These are phyloP conservation scores for Jackrogersella minutella DNA, from an alignment of 495 filamentous ascomycete species.

Conservation along the genomic window DNA sequence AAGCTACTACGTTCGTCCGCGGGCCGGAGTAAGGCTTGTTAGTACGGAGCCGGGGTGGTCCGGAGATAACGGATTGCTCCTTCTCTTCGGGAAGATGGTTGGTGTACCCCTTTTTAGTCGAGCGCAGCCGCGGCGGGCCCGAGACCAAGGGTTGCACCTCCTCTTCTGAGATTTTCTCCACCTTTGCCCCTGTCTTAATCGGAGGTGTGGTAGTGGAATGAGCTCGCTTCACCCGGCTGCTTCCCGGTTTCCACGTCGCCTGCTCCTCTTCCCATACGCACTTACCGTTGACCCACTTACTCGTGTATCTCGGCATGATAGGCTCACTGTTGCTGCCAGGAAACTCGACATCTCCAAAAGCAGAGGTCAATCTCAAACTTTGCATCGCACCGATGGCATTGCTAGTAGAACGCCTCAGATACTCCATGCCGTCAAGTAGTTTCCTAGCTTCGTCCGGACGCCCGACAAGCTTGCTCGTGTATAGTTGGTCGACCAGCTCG, in stretches of 20 bases:
- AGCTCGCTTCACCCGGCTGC: neutral
- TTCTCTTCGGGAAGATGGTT: constrained; percentile 9
- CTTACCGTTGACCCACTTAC: constrained; percentile 26
- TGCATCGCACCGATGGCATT: constrained; percentile 5
- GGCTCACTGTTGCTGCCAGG: neutral
- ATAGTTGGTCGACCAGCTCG: constrained; percentile 10
- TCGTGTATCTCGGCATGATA: neutral
- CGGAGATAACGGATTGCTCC: neutral
- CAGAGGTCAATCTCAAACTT: no score
- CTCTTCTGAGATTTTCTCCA: neutral
- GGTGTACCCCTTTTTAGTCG: constrained; percentile 29
- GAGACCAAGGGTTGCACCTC: neutral
- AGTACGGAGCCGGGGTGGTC: constrained; percentile 5
- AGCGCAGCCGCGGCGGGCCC: constrained; percentile 14
- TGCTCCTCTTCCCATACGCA: constrained; percentile 25
- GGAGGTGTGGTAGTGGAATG: neutral
- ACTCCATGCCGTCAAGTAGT: neutral
- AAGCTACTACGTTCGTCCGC: constrained; percentile 12
- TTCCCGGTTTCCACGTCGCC: neutral
- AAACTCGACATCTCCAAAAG: constrained; percentile 15
- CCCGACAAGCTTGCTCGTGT: neutral
- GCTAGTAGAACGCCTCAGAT: neutral
- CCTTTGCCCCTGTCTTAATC: neutral
- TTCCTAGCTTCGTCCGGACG: neutral
- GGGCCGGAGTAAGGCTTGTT: constrained; percentile 27